These are phyloP conservation scores for Exophiala lecanii-corni DNA, from an alignment of 2,329 filamentous ascomycete genomes.

Conservation along the genomic window DNA sequence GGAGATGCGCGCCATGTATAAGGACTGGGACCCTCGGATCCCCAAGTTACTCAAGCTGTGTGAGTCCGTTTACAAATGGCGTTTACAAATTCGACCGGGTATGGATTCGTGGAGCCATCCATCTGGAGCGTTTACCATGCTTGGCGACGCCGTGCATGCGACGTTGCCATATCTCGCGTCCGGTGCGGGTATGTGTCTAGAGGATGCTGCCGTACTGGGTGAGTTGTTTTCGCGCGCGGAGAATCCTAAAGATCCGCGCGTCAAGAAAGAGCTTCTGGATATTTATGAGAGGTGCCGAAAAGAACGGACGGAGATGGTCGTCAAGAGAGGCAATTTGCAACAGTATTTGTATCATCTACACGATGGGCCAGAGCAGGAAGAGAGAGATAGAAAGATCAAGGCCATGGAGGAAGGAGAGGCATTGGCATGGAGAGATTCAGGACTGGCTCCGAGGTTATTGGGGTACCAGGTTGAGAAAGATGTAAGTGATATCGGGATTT, in stretches of 20 bases:
- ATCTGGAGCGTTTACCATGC: conserved; percentile 30
- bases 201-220: conserved; percentile 32
- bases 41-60: conserved; percentile 25
- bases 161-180: conserved; percentile 37
- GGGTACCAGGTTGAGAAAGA: conserved; percentile 39
- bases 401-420: conserved; percentile 34
- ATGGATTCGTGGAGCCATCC: conserved; percentile 20
- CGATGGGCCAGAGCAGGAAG: conserved; percentile 53
- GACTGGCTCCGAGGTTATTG: conserved; percentile 36
- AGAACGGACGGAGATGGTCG: conserved; percentile 55
- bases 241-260: conserved; percentile 26
- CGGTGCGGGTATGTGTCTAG: conserved; percentile 32
- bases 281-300: conserved; percentile 55
- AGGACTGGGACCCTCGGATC: conserved; percentile 32
- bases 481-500: too few species aligned
- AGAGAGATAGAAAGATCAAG: conserved; percentile 45
- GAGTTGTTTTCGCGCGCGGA: conserved; percentile 29
- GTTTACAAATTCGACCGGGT: conserved; percentile 38
- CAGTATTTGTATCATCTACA: conserved; percentile 59
- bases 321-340: conserved; percentile 56
- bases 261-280: conserved; percentile 20
- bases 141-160: conserved; percentile 44
- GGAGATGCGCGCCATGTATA: conserved; percentile 30
- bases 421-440: conserved; percentile 40
- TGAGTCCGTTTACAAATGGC: conserved; percentile 25